phyloP scores from a whole-genome alignment of 2,329 filamentous ascomycete species.

The Venturia effusa region DNA sequence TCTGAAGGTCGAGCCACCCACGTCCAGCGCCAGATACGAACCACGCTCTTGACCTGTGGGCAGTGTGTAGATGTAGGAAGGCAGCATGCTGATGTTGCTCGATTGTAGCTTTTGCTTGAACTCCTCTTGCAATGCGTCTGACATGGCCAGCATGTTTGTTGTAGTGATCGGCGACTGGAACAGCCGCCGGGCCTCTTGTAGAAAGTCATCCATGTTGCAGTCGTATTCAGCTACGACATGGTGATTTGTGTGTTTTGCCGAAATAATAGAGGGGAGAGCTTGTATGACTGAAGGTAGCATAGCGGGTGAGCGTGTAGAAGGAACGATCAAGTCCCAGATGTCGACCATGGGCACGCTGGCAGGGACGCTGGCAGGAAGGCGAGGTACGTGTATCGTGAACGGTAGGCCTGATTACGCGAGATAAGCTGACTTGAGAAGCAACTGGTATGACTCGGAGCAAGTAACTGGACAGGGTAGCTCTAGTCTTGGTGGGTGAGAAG shows the following conservation, averaged over 20 bases:
- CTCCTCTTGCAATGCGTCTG: slow-evolving; percentile 35
- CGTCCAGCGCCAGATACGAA: slow-evolving; percentile 51
- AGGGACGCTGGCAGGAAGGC: too few relatives aligned
- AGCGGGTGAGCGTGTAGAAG: slow-evolving; percentile 27
- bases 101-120: slow-evolving; percentile 43
- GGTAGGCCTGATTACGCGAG: neutral
- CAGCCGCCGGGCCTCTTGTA: slow-evolving; percentile 30
- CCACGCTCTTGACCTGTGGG: slow-evolving; percentile 49
- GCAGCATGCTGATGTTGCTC: slow-evolving; percentile 52
- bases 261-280: slow-evolving; percentile 24
- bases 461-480: neutral
- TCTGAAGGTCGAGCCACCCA: slow-evolving; percentile 56
- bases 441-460: neutral
- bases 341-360: slow-evolving; percentile 23
- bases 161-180: slow-evolving; percentile 34
- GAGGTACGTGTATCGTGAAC: neutral
- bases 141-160: slow-evolving; percentile 32
- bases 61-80: slow-evolving; percentile 52
- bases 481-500: neutral
- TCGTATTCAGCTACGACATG: slow-evolving; percentile 30
- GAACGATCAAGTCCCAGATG: slow-evolving; percentile 28
- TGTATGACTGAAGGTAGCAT: slow-evolving; percentile 22
- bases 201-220: slow-evolving; percentile 38
- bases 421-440: neutral
- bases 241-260: slow-evolving; percentile 23